phyloP scores from a whole-genome alignment of 345 rosid genomes.

The Cardamine resedifolia region DNA sequence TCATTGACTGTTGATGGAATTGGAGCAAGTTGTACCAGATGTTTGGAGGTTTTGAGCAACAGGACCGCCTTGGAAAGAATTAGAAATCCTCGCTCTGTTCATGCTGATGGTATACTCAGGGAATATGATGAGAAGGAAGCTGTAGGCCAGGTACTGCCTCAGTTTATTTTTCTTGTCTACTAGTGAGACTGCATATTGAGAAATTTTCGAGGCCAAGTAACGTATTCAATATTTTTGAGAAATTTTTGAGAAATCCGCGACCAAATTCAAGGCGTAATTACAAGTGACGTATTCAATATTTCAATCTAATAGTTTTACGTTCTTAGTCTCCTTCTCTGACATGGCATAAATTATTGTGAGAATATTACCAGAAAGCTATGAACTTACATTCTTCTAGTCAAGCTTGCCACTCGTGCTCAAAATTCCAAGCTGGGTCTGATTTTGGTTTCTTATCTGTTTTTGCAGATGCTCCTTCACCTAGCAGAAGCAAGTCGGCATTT shows the following conservation, averaged over 20 bases:
- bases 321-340: background rate
- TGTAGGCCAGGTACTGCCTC: conserved; percentile 71
- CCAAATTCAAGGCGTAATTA: background rate
- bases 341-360: background rate
- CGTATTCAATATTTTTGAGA: conserved; percentile 18
- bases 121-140: conserved; percentile 91
- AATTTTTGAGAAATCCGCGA: background rate
- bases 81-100: conserved; percentile 91
- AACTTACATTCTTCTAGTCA: conserved; percentile 5
- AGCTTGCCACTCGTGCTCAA: conserved; percentile 15
- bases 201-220: background rate
- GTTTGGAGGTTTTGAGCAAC: conserved; percentile 72
- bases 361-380: background rate
- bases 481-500: conserved; percentile 89
- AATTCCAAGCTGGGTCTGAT: conserved; percentile 15
- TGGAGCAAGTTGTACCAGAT: conserved; percentile 91
- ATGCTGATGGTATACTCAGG: conserved; percentile 70
- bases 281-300: conserved; percentile 6
- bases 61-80: conserved; percentile 65
- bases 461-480: conserved; percentile 85
- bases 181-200: conserved; percentile 17
- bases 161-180: background rate
- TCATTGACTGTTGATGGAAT: conserved; percentile 95
- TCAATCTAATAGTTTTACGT: background rate
- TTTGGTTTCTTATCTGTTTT: conserved; percentile 27